Conservation (phyloP, 305 asterid genomes). For the Fraxinus albicans region DNA sequence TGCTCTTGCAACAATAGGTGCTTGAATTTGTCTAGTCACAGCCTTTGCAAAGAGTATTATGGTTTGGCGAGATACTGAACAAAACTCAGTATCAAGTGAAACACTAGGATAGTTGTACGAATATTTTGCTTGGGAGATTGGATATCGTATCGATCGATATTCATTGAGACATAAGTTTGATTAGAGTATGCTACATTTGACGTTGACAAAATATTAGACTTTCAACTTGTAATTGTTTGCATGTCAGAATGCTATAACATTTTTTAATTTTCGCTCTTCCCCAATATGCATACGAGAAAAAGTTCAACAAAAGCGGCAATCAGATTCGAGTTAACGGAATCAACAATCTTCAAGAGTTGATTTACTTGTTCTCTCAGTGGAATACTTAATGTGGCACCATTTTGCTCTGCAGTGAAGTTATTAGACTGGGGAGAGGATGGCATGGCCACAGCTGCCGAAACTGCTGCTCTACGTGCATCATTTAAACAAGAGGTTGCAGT, state of each 20-base stretch:
- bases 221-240: neutral
- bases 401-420: slow-evolving; percentile 43
- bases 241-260: neutral
- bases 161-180: neutral
- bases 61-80: neutral
- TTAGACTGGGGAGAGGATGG: slow-evolving; percentile 56
- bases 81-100: neutral
- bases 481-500: slow-evolving; percentile 59
- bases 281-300: neutral
- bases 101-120: neutral
- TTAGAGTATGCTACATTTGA: neutral
- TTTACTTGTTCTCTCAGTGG: neutral
- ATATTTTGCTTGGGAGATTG: neutral
- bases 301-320: neutral
- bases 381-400: neutral
- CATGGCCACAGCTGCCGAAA: slow-evolving; percentile 36
- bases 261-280: neutral
- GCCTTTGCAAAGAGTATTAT: neutral
- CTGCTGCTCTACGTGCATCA: slow-evolving; percentile 40
- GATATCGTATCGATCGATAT: neutral
- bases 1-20: neutral
- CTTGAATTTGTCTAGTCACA: neutral
- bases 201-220: neutral
- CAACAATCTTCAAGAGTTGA: neutral
- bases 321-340: neutral